phyloP scores from a whole-genome alignment of 345 rosid genomes.

The Excoecaria agallocha region DNA sequence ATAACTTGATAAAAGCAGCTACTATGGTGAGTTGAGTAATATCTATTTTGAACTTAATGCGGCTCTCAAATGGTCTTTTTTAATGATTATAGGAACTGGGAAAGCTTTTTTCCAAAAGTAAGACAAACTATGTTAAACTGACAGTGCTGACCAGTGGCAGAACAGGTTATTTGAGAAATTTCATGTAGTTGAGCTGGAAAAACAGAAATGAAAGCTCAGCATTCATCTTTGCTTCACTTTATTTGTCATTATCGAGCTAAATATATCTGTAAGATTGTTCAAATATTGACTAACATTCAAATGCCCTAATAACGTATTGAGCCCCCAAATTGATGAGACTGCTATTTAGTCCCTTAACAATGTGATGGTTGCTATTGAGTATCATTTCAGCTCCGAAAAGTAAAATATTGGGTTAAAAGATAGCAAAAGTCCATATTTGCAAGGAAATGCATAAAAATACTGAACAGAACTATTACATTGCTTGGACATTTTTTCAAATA shows the following conservation, averaged over 20 bases:
- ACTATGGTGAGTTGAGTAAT: constrained; percentile 30
- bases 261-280: neutral
- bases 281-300: neutral
- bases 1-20: constrained; percentile 31
- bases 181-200: neutral
- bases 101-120: neutral
- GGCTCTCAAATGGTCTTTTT: neutral
- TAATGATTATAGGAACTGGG: no score
- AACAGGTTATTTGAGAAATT: neutral
- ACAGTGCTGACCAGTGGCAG: neutral
- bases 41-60: neutral
- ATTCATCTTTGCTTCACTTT: neutral
- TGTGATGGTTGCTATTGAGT: neutral
- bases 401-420: neutral
- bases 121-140: neutral
- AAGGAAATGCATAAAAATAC: neutral
- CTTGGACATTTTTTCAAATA: neutral
- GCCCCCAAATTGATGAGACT: neutral
- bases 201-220: neutral
- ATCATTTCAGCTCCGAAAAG: neutral
- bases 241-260: neutral
- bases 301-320: neutral
- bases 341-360: neutral
- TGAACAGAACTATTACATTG: neutral
- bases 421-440: neutral